phyloP scores from a whole-genome alignment of 2,329 filamentous ascomycete species.

The Cladosporium austrohemisphaericum region DNA sequence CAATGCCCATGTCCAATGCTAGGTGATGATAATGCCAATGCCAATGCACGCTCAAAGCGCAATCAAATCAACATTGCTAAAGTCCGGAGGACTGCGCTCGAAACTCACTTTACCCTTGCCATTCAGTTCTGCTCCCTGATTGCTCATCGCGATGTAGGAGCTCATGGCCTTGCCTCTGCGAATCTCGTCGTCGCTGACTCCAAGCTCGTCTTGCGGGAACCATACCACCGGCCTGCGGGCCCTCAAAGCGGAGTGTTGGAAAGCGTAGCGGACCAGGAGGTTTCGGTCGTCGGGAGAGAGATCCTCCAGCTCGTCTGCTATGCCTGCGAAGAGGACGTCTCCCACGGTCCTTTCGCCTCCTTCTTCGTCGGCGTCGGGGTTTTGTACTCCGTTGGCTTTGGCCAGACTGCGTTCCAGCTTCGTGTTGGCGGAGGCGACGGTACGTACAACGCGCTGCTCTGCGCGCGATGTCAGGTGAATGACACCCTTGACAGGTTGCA shows the following conservation, averaged over 20 bases:
- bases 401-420: slow-evolving; percentile 6
- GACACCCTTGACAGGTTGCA: slow-evolving; percentile 11
- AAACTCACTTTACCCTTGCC: slow-evolving; percentile 66
- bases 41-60: slow-evolving; percentile 54
- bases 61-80: slow-evolving; percentile 83
- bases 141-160: slow-evolving; percentile 79
- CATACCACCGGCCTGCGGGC: slow-evolving; percentile 84
- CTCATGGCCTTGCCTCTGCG: slow-evolving; percentile 71
- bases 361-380: slow-evolving; percentile 1
- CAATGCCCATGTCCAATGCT: no score
- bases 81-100: slow-evolving; percentile 32
- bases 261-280: slow-evolving; percentile 77
- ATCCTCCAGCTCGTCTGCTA: slow-evolving; percentile 92
- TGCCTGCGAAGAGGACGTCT: slow-evolving; percentile 78
- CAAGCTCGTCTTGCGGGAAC: slow-evolving; percentile 87
- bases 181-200: slow-evolving; percentile 89
- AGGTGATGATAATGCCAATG: no score
- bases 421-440: slow-evolving; percentile 5
- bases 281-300: slow-evolving; percentile 87
- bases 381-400: slow-evolving; percentile 8
- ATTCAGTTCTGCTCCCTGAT: slow-evolving; percentile 85
- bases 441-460: slow-evolving; percentile 7
- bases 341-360: slow-evolving; percentile 63
- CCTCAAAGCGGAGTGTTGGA: slow-evolving; percentile 83
- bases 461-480: slow-evolving; percentile 14